Evolutionary conservation across 805 yeast genomes (phyloP).

Genomic region (Kodamaea neixiangensis): DNA sequence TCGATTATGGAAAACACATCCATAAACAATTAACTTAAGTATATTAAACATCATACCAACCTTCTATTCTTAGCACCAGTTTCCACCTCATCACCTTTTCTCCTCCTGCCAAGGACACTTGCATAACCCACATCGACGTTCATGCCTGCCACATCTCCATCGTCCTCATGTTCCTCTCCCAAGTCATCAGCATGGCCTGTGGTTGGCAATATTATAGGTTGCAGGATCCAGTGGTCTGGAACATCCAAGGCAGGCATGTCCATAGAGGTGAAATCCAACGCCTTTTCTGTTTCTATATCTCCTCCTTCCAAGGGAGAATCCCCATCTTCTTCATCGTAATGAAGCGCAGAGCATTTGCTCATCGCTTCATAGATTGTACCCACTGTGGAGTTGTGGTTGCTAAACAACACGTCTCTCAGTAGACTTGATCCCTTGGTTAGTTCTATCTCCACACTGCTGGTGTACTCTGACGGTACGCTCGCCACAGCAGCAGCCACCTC

Average conservation of each 20-base stretch:
- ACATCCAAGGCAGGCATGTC: slow-evolving; percentile 20
- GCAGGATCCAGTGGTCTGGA: slow-evolving; percentile 25
- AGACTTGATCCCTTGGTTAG: slow-evolving; percentile 9
- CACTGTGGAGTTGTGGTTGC: slow-evolving; percentile 10
- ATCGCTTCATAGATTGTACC: slow-evolving; percentile 33
- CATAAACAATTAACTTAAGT: too few relatives aligned
- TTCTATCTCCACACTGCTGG: slow-evolving; percentile 22
- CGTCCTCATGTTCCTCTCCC: slow-evolving; percentile 19
- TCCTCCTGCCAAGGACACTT: slow-evolving; percentile 36
- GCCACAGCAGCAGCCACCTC: slow-evolving; percentile 17
- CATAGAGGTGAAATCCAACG: slow-evolving; percentile 10
- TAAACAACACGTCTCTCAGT: slow-evolving; percentile 15
- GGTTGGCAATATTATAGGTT: slow-evolving; percentile 16
- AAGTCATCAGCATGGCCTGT: slow-evolving; percentile 42
- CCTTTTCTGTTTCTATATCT: slow-evolving; percentile 5
- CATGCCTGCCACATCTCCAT: slow-evolving; percentile 38
- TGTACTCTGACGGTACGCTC: slow-evolving; percentile 17
- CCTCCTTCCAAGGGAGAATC: not conserved
- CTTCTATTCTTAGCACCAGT: slow-evolving; percentile 14
- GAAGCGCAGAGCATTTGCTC: slow-evolving; percentile 40
- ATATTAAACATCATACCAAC: slow-evolving; percentile 4
- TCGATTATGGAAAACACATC: too few relatives aligned
- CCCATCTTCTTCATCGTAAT: slow-evolving; percentile 30
- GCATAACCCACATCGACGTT: slow-evolving; percentile 42
- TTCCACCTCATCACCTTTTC: slow-evolving; percentile 24